Evolutionary conservation across 164 flowering plant species (phyloP), one percentile per base, ranked within the genome.

Genomic region (Aristolochia californica): DNA sequence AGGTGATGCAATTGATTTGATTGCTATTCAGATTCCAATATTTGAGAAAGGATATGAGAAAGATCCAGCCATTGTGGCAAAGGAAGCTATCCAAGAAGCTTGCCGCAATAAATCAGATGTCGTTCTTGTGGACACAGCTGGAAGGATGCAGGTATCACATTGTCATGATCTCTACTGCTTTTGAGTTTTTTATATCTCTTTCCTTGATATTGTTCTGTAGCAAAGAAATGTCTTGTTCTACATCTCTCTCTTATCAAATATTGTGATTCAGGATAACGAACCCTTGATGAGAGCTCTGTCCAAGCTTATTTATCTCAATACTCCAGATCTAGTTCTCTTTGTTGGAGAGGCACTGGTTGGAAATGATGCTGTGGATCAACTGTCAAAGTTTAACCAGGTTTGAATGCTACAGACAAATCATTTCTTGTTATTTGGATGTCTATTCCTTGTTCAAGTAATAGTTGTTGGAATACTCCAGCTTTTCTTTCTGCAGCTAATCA

Each of bases 271-370:
- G 97, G 99, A 85, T 62, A 93, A 93, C 70, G 99, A 93, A 61
- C 99, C 99, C 55, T 57, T 93, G 62, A 93, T 93, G 99, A 80
- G 96, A 65, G 97, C 97, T 5, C 85, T 93, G 25, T 89, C 99
- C 45, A 93, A 93, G 78, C 87, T 93, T 13, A 77, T 89, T 49
- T 54, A 83, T 70, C 80, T 93, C 54, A 93, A 93, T 80, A 87
- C 50, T 68, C 99, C 97, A 55, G 96, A 89, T 70, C 76, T 89
- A 28, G 88, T 93, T 62, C 71, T 93, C 63, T 89, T 89, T 77
- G 97, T 93, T 69, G 99, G 99, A 53, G 99, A 93, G 78, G 95
- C 97, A 40, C 77, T 93, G 59, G 97, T 93, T 55, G 99, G 96
- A 27, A 93, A 93, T 74, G 97, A 93, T 80, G 99, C 88, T 53